Conservation (phyloP, 2,329 filamentous ascomycete species). For the Sporothrix sp. region DNA sequence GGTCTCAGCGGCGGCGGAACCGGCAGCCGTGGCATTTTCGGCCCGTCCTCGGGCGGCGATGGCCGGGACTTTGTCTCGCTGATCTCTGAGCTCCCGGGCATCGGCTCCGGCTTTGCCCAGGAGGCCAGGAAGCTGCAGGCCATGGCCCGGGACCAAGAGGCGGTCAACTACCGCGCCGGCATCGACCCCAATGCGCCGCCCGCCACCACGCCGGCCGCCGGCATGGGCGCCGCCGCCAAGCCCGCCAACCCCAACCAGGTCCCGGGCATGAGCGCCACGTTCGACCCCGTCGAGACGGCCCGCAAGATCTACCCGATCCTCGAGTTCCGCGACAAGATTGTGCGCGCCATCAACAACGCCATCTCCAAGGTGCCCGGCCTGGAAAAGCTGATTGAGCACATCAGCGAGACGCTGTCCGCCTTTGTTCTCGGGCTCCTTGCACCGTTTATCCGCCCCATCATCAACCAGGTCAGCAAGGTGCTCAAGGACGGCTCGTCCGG, state of each 20-base stretch:
- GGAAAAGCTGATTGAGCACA: conserved; percentile 82
- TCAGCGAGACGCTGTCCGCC: conserved; percentile 83
- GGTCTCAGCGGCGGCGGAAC: conserved; percentile 19
- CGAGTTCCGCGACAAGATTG: conserved; percentile 86
- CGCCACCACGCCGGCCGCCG: not conserved
- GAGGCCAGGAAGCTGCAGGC: conserved; percentile 56
- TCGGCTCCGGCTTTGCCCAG: conserved; percentile 54
- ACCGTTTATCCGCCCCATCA: conserved; percentile 86
- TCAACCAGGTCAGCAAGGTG: conserved; percentile 72
- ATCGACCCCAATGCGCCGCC: conserved; percentile 1
- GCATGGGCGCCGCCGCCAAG: no score
- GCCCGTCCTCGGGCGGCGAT: conserved; percentile 28
- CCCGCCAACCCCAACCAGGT: conserved; percentile 51
- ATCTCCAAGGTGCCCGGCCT: conserved; percentile 89
- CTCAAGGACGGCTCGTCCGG: conserved; percentile 78
- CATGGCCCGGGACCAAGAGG: conserved; percentile 53
- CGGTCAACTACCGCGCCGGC: conserved; percentile 36
- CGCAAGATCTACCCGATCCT: conserved; percentile 90
- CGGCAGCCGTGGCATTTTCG: conserved; percentile 26
- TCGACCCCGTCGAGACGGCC: conserved; percentile 69
- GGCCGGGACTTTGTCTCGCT: conserved; percentile 58
- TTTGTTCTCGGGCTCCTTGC: conserved; percentile 87
- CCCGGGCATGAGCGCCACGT: conserved; percentile 63
- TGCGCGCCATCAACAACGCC: conserved; percentile 72
- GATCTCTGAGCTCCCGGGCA: conserved; percentile 63